Percentiles rank a stretch among this genome's conserved stretches.
These are phyloP conservation scores for Ceratocystis albifundus DNA, from an alignment of 2,329 filamentous ascomycete species.

Conservation along the genomic window DNA sequence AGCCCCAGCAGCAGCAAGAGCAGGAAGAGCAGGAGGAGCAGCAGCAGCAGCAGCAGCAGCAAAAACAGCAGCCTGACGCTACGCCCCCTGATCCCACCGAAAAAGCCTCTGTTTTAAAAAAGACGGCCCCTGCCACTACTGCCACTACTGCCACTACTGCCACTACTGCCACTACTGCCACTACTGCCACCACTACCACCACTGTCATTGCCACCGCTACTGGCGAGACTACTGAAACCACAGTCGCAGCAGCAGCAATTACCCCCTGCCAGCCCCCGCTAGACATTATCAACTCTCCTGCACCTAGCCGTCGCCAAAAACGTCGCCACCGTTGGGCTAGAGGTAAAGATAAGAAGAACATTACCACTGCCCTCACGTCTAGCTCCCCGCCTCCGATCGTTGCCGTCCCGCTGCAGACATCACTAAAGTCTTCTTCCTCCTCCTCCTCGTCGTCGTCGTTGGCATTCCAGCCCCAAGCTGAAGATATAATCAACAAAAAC, in stretches of 20 bases:
- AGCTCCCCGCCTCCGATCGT: background rate
- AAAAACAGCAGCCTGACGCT: background rate
- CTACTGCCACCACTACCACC: background rate
- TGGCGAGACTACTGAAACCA: background rate
- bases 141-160: background rate
- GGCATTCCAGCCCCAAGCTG: background rate
- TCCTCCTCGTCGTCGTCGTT: constrained; percentile 7
- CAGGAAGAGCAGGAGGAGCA: too few relatives aligned
- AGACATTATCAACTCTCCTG: background rate
- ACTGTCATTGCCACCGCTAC: constrained; percentile 8
- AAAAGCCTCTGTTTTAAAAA: background rate
- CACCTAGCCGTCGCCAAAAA: background rate
- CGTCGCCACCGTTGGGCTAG: constrained; percentile 6
- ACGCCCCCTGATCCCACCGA: background rate
- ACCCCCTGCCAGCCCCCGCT: background rate
- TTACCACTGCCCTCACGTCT: background rate
- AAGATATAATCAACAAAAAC: background rate
- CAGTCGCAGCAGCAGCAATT: background rate
- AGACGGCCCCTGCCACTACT: background rate
- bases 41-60: too few relatives aligned
- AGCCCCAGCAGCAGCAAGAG: background rate
- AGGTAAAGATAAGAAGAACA: background rate
- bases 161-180: background rate
- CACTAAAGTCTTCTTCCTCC: too few relatives aligned
- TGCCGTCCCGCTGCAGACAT: background rate